Base-by-base conservation (phyloP, 1,284 basidiomycete genomes). In the Trametes pubescens region DNA sequence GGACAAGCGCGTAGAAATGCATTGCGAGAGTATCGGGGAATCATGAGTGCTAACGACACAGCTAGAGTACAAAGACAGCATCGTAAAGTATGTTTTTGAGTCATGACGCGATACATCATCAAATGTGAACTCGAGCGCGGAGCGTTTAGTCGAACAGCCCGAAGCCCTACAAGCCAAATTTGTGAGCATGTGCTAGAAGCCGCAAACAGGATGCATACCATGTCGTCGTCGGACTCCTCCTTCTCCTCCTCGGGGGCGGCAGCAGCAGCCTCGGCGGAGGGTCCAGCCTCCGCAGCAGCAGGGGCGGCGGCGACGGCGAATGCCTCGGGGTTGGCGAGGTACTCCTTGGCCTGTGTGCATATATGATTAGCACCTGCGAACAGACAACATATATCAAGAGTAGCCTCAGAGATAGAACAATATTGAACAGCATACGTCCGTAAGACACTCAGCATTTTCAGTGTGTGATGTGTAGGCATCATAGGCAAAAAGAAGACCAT, bases 261-360 rank as follows among this genome's bases (percentile, higher is more conserved):
- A 47, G 80, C 78, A 29, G 82, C 81, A 48, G 82, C 82, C 65
- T 81, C 82, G 44, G 80, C 80, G 49, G 82, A 81, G 51, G 83
- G 83, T 51, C 84, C 85, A 43, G 84, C 83, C 57, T 82, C 80
- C 32, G 81, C 79, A 63, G 82, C 82, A 60, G 85, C 88, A 69
- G 86, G 84, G 57, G 91, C 82, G 60, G 92, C 91, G 53, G 90
- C 92, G 67, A 82, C 91, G 64, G 92, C 95, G 77, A 96, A 99
- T 35, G 96, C 96, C 70, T 98, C 95, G 64, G 96, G 96, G 87
- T 99, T 98, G 78, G 92, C 96, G 72, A 99, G 90, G 83, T 91
- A 94, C 78, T 94, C 96, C 87, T 98, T 98, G 82, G 92, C 89
- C 95, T 96, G 70, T 51, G 21, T 3, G 9, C 22, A 62, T 52